Percentiles rank a stretch among this genome's conserved stretches.
These are phyloP conservation scores for Aspergillus baeticus DNA, from an alignment of 495 filamentous ascomycete genomes.

Conservation along the genomic window DNA sequence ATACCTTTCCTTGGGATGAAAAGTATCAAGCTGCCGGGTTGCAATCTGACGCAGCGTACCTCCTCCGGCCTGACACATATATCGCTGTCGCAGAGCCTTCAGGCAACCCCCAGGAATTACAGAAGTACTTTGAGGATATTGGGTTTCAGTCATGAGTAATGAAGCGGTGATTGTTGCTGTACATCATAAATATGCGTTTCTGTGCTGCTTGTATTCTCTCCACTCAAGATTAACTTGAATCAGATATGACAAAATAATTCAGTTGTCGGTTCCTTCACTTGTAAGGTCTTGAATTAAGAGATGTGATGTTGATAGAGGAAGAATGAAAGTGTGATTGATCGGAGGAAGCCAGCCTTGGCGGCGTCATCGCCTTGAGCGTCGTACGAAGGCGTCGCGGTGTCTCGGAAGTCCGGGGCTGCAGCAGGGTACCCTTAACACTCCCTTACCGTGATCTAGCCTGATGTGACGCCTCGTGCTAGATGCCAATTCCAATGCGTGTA, in stretches of 20 bases:
- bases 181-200: not conserved
- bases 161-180: too few relatives aligned
- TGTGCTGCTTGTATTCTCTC: not conserved
- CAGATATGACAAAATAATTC: too few relatives aligned
- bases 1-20: constrained; percentile 27
- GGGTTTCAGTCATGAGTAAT: constrained; percentile 9
- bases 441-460: not conserved
- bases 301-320: too few relatives aligned
- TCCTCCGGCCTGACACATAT: constrained; percentile 38
- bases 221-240: too few relatives aligned
- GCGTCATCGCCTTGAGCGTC: too few relatives aligned
- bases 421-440: not conserved
- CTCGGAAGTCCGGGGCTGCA: too few relatives aligned
- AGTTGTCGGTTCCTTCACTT: too few relatives aligned
- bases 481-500: constrained; percentile 2
- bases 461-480: not conserved
- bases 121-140: constrained; percentile 18
- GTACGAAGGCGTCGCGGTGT: too few relatives aligned
- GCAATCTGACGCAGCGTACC: constrained; percentile 26
- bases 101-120: constrained; percentile 18
- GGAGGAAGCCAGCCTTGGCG: too few relatives aligned
- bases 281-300: too few relatives aligned
- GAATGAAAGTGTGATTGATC: too few relatives aligned
- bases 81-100: constrained; percentile 28
- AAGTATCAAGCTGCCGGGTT: constrained; percentile 25